These are phyloP conservation scores for Lactarius trivialis DNA, from an alignment of 768 basidiomycete species.

Conservation along the genomic window DNA sequence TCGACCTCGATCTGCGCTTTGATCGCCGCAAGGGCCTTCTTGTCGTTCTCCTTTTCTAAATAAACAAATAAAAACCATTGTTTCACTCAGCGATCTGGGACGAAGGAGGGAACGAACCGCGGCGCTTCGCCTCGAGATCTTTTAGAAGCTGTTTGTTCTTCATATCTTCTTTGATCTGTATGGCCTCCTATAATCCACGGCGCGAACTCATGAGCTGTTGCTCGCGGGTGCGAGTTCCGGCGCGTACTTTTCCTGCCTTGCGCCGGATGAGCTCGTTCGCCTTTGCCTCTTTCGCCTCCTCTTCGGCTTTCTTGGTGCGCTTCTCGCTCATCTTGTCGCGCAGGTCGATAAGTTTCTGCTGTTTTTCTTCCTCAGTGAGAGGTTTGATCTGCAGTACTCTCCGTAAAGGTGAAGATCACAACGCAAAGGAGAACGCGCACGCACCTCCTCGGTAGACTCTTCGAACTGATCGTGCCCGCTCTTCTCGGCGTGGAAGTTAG, in stretches of 20 bases:
- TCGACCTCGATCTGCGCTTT: slow-evolving; percentile 95
- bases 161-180: slow-evolving; percentile 67
- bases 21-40: slow-evolving; percentile 76
- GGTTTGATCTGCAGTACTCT: slow-evolving; percentile 65
- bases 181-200: slow-evolving; percentile 48
- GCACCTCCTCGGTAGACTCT: slow-evolving; percentile 89
- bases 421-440: slow-evolving; percentile 20
- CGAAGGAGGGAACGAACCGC: slow-evolving; percentile 42
- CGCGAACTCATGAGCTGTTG: neutral
- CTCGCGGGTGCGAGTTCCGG: neutral
- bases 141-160: slow-evolving; percentile 74
- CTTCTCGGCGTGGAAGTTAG: slow-evolving; percentile 91
- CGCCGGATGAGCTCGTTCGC: slow-evolving; percentile 74
- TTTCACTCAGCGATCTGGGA: too few species aligned
- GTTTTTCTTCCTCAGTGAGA: slow-evolving; percentile 90
- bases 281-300: slow-evolving; percentile 66
- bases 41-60: slow-evolving; percentile 85
- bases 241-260: slow-evolving; percentile 71
- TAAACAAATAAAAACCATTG: neutral
- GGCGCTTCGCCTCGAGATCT: slow-evolving; percentile 74
- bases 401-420: neutral
- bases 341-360: slow-evolving; percentile 71
- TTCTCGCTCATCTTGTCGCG: slow-evolving; percentile 76
- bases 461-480: slow-evolving; percentile 95
- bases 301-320: slow-evolving; percentile 59